A percentile compares a stretch with the other conserved stretches of the same genome.
Evolutionary conservation across 768 basidiomycete species (phyloP).

Genomic region (Fomitopsis serialis): DNA sequence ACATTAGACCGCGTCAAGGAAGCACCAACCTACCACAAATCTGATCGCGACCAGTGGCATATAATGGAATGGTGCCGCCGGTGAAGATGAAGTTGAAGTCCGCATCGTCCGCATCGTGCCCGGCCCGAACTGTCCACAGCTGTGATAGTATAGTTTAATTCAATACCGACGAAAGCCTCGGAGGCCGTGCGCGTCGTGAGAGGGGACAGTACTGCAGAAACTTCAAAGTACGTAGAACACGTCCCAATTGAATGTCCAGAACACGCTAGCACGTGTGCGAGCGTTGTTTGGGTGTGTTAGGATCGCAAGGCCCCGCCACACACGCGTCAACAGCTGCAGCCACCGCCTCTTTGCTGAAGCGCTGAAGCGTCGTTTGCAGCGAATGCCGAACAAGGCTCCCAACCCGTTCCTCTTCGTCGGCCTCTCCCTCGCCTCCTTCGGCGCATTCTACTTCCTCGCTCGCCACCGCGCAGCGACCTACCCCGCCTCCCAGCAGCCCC

Average conservation of each 20-base stretch:
- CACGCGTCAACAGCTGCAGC: conserved; percentile 9
- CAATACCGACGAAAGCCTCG: too few relatives aligned
- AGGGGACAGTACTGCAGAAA: too few relatives aligned
- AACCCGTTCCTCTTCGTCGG: conserved; percentile 61
- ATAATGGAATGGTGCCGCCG: too few relatives aligned
- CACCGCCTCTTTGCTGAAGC: background rate
- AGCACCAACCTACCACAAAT: too few relatives aligned
- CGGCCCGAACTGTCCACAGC: too few relatives aligned
- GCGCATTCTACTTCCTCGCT: conserved; percentile 49
- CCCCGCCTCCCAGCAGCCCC: conserved; percentile 57
- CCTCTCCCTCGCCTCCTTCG: conserved; percentile 51
- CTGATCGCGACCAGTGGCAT: too few relatives aligned
- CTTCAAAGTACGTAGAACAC: too few relatives aligned
- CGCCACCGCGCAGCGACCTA: conserved; percentile 50
- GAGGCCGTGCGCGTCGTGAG: too few relatives aligned
- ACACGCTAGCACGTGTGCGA: conserved; percentile 10
- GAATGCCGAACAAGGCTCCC: conserved; percentile 32
- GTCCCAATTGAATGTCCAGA: background rate
- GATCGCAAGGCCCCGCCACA: conserved; percentile 14
- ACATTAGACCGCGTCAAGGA: too few relatives aligned
- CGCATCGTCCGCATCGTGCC: too few relatives aligned
- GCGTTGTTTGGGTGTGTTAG: conserved; percentile 21
- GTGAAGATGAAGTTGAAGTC: too few relatives aligned
- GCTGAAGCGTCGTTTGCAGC: conserved; percentile 5
- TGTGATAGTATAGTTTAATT: too few relatives aligned